A percentile compares a stretch with the other conserved stretches of the same genome.
These are phyloP conservation scores for Puccinia triticina DNA, from an alignment of 1,284 basidiomycete genomes.

Conservation along the genomic window DNA sequence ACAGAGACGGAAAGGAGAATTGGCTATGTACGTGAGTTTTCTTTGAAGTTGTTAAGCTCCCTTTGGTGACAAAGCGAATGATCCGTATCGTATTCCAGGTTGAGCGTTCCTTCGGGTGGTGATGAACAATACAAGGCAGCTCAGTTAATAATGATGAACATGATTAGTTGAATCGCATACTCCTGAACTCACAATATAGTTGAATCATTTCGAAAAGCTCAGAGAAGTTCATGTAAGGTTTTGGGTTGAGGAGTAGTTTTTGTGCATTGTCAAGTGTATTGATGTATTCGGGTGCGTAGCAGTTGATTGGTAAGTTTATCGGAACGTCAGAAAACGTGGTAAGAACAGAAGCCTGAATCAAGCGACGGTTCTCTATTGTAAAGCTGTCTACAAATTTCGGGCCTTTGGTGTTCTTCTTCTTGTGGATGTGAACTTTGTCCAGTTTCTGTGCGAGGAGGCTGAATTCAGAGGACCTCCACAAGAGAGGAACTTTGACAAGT, in stretches of 20 bases:
- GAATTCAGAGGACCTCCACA: not conserved
- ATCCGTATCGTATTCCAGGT: not conserved
- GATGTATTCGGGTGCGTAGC: not conserved
- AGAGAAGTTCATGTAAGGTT: not conserved
- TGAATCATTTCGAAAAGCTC: not conserved
- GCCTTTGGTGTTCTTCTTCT: not conserved
- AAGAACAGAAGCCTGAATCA: no score
- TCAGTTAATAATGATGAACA: not conserved
- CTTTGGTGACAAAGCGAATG: not conserved
- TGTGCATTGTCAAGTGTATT: not conserved
- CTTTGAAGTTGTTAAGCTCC: no score
- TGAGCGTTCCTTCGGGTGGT: not conserved
- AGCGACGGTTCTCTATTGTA: not conserved
- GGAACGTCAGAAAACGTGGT: not conserved
- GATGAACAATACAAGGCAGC: not conserved
- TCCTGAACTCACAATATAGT: not conserved
- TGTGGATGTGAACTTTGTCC: not conserved
- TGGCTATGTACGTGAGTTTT: not conserved
- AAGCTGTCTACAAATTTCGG: not conserved
- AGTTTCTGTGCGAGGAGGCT: not conserved
- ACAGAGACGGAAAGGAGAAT: constrained; percentile 17
- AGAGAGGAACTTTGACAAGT: not conserved
- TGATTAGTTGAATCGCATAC: not conserved
- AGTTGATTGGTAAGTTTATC: not conserved
- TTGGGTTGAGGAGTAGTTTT: constrained; percentile 10